These are phyloP conservation scores for Corymbia citriodora DNA, from an alignment of 441 rosid genomes.

Conservation along the genomic window DNA sequence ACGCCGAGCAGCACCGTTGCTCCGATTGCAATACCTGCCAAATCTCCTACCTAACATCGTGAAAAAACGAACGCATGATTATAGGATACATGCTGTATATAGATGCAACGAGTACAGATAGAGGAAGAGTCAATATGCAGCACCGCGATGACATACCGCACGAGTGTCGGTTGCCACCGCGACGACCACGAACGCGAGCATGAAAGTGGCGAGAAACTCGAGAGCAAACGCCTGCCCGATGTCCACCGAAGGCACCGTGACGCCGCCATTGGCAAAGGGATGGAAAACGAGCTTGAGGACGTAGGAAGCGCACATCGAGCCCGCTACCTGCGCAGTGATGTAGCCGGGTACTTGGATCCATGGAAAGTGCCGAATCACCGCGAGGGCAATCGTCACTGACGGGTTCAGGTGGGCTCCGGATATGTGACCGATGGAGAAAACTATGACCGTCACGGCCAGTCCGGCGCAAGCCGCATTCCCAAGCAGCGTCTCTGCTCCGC, in stretches of 20 bases:
- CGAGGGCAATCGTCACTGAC: neutral
- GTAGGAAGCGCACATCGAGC: neutral
- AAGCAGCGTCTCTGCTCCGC: neutral
- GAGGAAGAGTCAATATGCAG: neutral
- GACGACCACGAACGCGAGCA: neutral
- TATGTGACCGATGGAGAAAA: neutral
- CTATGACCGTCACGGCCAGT: neutral
- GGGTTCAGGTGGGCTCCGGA: slow-evolving; percentile 7
- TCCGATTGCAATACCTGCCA: slow-evolving; percentile 9
- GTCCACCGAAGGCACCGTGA: neutral
- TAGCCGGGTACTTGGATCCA: neutral
- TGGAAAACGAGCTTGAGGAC: slow-evolving; percentile 2
- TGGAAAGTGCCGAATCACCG: neutral
- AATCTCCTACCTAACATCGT: neutral
- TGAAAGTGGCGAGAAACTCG: slow-evolving; percentile 3
- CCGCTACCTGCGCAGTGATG: neutral
- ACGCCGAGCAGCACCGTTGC: slow-evolving; percentile 2
- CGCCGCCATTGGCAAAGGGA: neutral
- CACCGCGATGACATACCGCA: neutral
- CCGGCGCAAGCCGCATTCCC: neutral
- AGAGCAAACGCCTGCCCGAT: neutral
- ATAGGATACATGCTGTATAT: neutral
- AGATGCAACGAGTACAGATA: neutral
- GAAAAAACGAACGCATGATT: neutral
- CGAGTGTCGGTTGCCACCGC: slow-evolving; percentile 1